These are phyloP conservation scores for Paramecium caudatum DNA, from an alignment of 73 alveolate species.

Conservation along the genomic window DNA sequence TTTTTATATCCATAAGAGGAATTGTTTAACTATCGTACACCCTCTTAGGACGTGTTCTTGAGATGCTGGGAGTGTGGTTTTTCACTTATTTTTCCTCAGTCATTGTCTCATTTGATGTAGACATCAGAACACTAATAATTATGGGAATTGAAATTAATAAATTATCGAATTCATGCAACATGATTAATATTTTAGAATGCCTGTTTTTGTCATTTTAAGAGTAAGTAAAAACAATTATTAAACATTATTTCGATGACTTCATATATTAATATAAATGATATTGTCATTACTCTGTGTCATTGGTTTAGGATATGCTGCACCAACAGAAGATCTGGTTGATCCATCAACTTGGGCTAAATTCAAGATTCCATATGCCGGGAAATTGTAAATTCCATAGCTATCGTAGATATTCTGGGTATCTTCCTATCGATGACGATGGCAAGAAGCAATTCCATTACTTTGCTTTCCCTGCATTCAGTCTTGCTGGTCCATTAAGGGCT, in stretches of 20 bases:
- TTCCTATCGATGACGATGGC: slow-evolving; percentile 55
- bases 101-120: no score
- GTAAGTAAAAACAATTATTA: no score
- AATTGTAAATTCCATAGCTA: not conserved
- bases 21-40: no score
- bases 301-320: slow-evolving; percentile 1
- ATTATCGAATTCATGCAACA: no score
- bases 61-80: no score
- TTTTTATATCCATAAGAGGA: no score
- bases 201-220: no score
- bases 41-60: no score
- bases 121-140: no score
- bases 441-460: slow-evolving; percentile 61
- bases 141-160: no score
- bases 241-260: not conserved
- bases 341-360: not conserved
- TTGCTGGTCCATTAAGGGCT: slow-evolving; percentile 65
- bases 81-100: no score
- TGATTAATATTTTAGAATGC: no score
- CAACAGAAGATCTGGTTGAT: slow-evolving; percentile 33
- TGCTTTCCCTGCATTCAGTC: slow-evolving; percentile 15
- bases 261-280: slow-evolving; percentile 12
- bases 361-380: slow-evolving; percentile 59
- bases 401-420: slow-evolving; percentile 64
- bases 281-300: slow-evolving; percentile 27